Percentiles rank a stretch among this genome's conserved stretches.
These are phyloP conservation scores for Echinosophora koreensis DNA, from an alignment of 306 rosid genomes.

Conservation along the genomic window DNA sequence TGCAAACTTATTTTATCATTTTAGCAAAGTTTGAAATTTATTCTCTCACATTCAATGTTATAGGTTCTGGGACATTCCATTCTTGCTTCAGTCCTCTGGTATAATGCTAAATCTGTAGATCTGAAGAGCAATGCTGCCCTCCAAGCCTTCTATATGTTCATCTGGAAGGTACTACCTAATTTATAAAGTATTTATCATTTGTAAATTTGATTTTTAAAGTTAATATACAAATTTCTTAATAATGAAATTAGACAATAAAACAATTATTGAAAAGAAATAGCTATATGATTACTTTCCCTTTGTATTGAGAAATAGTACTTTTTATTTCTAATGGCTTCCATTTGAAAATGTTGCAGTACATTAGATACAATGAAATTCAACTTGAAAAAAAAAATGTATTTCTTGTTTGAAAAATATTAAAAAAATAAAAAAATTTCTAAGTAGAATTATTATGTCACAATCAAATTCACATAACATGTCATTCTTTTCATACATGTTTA, in stretches of 20 bases:
- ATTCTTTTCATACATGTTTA: neutral
- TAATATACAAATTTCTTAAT: neutral
- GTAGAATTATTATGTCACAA: neutral
- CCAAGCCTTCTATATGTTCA: conserved; percentile 60
- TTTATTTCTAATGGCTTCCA: neutral
- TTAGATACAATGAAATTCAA: neutral
- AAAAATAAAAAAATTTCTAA: too few species aligned
- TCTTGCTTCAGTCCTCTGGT: conserved; percentile 66
- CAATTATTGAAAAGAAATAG: neutral
- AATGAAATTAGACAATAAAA: neutral
- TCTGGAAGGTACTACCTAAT: conserved; percentile 63
- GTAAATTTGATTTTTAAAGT: neutral
- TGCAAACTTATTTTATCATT: conserved; percentile 1
- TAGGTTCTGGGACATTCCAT: conserved; percentile 65
- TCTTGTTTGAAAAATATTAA: too few species aligned
- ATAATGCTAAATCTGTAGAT: conserved; percentile 68
- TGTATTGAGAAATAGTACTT: too few species aligned
- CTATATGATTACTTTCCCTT: neutral
- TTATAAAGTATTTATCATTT: neutral
- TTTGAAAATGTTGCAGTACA: too few species aligned
- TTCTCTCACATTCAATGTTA: conserved; percentile 30
- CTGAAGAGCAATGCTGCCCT: conserved; percentile 68
- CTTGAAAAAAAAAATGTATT: too few species aligned
- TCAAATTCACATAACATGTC: too few species aligned
- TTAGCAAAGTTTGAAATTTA: neutral